Evolutionary conservation across 805 yeast species (phyloP).

Genomic region (Ascoidea tarda): DNA sequence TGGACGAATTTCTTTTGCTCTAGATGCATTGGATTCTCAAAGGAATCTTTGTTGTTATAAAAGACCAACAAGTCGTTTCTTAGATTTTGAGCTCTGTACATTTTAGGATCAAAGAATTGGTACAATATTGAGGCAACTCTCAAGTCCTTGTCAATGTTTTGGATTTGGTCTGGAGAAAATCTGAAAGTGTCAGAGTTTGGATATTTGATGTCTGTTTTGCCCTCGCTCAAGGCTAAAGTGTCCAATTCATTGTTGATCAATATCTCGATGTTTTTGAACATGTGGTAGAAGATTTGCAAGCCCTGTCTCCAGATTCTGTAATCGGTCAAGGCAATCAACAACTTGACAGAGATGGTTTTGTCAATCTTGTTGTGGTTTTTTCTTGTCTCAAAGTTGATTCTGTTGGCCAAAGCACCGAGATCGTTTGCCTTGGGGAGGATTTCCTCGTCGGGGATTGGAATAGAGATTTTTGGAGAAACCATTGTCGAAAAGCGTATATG

Average conservation of each 20-base stretch:
- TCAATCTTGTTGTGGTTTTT: conserved; percentile 54
- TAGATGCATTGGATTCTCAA: conserved; percentile 39
- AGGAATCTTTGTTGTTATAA: conserved; percentile 36
- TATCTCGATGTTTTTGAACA: conserved; percentile 50
- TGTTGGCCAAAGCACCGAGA: conserved; percentile 69
- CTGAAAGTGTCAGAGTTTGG: conserved; percentile 12
- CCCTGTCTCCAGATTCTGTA: conserved; percentile 72
- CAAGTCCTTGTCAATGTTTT: background rate
- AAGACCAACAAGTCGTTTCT: conserved; percentile 53
- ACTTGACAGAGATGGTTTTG: conserved; percentile 50
- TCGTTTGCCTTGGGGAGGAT: conserved; percentile 70
- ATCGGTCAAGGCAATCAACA: conserved; percentile 66
- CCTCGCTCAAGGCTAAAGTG: background rate
- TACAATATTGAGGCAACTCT: conserved; percentile 26
- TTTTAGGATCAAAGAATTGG: conserved; percentile 55
- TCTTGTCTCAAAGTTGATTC: conserved; percentile 62
- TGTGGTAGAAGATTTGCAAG: conserved; percentile 56
- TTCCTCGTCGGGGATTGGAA: conserved; percentile 21
- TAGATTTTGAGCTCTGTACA: conserved; percentile 45
- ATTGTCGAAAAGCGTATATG: too few species aligned
- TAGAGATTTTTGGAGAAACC: too few species aligned
- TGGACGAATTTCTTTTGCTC: conserved; percentile 48
- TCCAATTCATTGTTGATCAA: conserved; percentile 31
- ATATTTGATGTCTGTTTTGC: conserved; percentile 12
- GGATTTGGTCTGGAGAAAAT: background rate